Conservation (phyloP, 331 rosid species). For the Malus hybrid region DNA sequence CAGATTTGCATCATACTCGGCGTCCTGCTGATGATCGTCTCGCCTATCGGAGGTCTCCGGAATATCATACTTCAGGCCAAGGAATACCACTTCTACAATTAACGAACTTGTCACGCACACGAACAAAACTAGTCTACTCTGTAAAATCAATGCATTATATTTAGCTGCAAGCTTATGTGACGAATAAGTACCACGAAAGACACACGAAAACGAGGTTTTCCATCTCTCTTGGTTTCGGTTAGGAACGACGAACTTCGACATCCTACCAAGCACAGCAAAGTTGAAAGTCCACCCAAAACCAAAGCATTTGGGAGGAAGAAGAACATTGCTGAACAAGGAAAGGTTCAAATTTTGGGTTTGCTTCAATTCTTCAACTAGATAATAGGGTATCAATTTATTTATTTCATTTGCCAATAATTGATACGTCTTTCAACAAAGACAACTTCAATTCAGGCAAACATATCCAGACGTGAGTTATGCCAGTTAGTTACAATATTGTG, state of each 20-base stretch:
- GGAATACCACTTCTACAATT: constrained; percentile 51
- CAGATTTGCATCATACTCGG: constrained; percentile 78
- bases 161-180: background rate
- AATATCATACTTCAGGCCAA: constrained; percentile 55
- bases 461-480: background rate
- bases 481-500: background rate
- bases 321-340: background rate
- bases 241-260: background rate
- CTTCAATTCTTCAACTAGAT: background rate
- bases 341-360: background rate
- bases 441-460: background rate
- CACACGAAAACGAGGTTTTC: background rate
- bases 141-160: too few species aligned
- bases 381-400: background rate
- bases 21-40: constrained; percentile 40
- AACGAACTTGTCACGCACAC: background rate
- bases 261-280: background rate
- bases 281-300: background rate
- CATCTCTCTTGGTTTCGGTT: background rate
- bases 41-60: constrained; percentile 80
- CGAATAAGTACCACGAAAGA: background rate
- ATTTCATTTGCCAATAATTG: background rate
- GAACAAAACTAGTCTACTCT: background rate
- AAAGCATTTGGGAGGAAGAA: background rate
- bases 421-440: too few species aligned